Evolutionary conservation across 2,329 filamentous ascomycete species (phyloP).

Genomic region (Trichoderma koningiopsis): DNA sequence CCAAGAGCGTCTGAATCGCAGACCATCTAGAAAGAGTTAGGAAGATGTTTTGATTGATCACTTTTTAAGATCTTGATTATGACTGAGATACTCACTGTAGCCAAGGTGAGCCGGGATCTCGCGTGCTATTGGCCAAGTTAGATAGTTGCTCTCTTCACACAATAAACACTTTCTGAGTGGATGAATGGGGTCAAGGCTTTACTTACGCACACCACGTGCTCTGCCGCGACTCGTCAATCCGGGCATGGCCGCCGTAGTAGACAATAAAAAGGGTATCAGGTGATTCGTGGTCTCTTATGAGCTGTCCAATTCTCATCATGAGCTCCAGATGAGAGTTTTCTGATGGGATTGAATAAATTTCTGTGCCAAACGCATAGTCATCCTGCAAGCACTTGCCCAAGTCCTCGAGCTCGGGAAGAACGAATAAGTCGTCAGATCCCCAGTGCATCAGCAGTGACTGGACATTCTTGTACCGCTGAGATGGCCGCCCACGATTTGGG

Average conservation of each 20-base stretch:
- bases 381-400: slow-evolving; percentile 56
- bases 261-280: slow-evolving; percentile 59
- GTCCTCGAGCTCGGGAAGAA: slow-evolving; percentile 59
- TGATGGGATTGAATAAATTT: slow-evolving; percentile 60
- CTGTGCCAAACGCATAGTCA: slow-evolving; percentile 59
- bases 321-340: slow-evolving; percentile 61
- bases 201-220: slow-evolving; percentile 63
- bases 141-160: not conserved
- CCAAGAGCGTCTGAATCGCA: slow-evolving; percentile 60
- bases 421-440: slow-evolving; percentile 60
- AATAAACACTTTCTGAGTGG: not conserved
- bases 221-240: slow-evolving; percentile 61
- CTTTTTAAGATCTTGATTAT: not conserved
- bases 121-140: slow-evolving; percentile 42
- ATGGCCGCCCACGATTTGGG: slow-evolving; percentile 55
- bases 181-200: not conserved
- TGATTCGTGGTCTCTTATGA: slow-evolving; percentile 60
- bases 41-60: not conserved
- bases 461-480: slow-evolving; percentile 59
- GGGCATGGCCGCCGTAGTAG: slow-evolving; percentile 62
- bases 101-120: slow-evolving; percentile 56
- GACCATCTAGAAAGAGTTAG: slow-evolving; percentile 50
- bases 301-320: slow-evolving; percentile 57
- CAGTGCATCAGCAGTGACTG: slow-evolving; percentile 59
- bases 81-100: slow-evolving; percentile 49